Conservation (phyloP, 371 early-diverging fungal species). For the Coemansia sp. region DNA sequence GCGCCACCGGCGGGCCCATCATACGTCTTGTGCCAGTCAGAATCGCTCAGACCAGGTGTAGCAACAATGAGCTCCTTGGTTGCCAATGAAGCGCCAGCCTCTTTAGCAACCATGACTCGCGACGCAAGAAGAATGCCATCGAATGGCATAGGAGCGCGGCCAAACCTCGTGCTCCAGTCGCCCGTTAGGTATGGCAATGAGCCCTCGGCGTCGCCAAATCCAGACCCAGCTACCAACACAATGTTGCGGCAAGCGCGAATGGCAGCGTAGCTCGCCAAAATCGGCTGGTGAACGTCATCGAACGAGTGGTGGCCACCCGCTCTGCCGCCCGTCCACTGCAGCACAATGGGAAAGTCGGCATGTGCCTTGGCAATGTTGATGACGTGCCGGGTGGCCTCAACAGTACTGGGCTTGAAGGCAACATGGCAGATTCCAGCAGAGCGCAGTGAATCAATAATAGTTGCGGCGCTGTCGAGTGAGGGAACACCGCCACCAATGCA, state of each 20-base stretch:
- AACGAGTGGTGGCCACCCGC: constrained; percentile 95
- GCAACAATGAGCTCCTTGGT: constrained; percentile 89
- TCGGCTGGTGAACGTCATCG: constrained; percentile 92
- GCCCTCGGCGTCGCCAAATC: constrained; percentile 13
- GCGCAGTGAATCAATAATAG: constrained; percentile 73
- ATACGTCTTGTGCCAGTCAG: constrained; percentile 88
- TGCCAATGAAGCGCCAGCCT: constrained; percentile 73
- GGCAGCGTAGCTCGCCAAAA: constrained; percentile 87
- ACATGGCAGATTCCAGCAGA: constrained; percentile 84
- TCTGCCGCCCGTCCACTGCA: constrained; percentile 96
- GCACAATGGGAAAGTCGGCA: constrained; percentile 85
- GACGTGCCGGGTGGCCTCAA: constrained; percentile 80
- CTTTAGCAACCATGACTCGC: constrained; percentile 91
- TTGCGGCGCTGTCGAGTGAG: constrained; percentile 81
- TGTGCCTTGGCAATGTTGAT: constrained; percentile 83
- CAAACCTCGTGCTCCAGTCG: constrained; percentile 82
- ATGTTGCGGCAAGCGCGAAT: constrained; percentile 85
- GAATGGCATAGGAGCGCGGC: constrained; percentile 92
- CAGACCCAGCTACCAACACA: constrained; percentile 62
- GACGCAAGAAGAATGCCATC: constrained; percentile 94
- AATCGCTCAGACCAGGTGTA: constrained; percentile 82
- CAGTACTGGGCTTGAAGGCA: constrained; percentile 91
- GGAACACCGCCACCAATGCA: constrained; percentile 71
- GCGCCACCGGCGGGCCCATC: constrained; percentile 88
- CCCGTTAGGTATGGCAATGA: constrained; percentile 54